phyloP scores from a whole-genome alignment of 805 yeast genomes.

The Teunomyces aglyptinius region DNA sequence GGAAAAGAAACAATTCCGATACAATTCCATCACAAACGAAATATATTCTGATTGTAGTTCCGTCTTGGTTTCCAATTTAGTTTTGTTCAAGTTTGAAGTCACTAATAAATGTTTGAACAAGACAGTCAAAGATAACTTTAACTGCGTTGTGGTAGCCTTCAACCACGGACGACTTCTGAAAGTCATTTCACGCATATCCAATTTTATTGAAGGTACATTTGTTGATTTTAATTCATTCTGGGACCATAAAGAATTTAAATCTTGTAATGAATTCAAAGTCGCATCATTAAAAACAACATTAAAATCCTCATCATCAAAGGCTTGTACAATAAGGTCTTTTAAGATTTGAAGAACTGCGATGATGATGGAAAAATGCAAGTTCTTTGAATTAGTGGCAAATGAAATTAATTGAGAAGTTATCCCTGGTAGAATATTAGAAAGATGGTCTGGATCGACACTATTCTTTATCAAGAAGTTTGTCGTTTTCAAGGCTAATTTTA shows the following conservation, averaged over 20 bases:
- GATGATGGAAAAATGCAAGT: slow-evolving; percentile 22
- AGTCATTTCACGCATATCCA: slow-evolving; percentile 4
- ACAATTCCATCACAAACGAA: slow-evolving; percentile 20
- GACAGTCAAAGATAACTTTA: slow-evolving; percentile 31
- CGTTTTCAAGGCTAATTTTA: slow-evolving; percentile 11
- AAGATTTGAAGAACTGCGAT: slow-evolving; percentile 22
- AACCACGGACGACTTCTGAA: slow-evolving; percentile 32
- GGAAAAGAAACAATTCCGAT: slow-evolving; percentile 27
- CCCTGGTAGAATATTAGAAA: slow-evolving; percentile 42
- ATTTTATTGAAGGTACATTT: background rate
- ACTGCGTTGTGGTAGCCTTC: slow-evolving; percentile 35
- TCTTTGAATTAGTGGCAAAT: slow-evolving; percentile 20
- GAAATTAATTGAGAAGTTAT: slow-evolving; percentile 31
- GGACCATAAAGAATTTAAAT: background rate
- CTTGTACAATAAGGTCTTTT: slow-evolving; percentile 20
- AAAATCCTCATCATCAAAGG: slow-evolving; percentile 26
- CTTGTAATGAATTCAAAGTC: background rate
- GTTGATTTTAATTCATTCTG: background rate
- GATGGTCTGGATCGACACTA: slow-evolving; percentile 26
- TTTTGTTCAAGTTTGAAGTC: slow-evolving; percentile 13
- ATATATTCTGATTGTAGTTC: slow-evolving; percentile 22
- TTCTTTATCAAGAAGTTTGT: slow-evolving; percentile 14
- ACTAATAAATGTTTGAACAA: slow-evolving; percentile 30
- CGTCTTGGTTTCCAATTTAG: slow-evolving; percentile 22
- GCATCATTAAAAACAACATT: background rate